Conservation (phyloP, 305 asterid genomes). For the Fraxinus angustifolia region DNA sequence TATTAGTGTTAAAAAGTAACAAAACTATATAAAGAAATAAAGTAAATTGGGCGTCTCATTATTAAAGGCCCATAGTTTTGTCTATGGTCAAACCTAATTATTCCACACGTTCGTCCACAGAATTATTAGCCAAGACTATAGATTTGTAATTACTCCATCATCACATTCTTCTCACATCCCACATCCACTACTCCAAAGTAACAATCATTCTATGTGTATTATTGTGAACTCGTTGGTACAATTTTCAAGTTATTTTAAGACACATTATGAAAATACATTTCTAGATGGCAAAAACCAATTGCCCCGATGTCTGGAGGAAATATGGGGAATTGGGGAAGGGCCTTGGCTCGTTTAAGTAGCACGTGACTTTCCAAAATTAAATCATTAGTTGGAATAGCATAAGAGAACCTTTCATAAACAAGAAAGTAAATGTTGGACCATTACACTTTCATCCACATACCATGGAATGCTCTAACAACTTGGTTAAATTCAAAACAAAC, state of each 20-base stretch:
- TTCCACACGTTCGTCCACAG: conserved; percentile 32
- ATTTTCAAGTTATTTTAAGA: background rate
- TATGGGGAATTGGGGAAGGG: background rate
- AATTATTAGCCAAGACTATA: background rate
- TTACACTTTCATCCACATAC: background rate
- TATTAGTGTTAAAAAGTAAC: background rate
- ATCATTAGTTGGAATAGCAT: background rate
- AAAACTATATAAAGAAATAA: background rate
- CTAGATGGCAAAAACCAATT: background rate
- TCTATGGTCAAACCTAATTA: conserved; percentile 36
- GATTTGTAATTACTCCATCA: conserved; percentile 19
- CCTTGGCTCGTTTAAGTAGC: background rate
- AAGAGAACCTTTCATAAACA: background rate
- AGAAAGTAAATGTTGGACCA: background rate
- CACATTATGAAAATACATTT: background rate
- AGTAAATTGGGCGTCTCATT: conserved; percentile 15
- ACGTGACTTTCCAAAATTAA: background rate
- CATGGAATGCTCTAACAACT: background rate
- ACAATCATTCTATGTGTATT: background rate
- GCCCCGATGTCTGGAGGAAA: background rate
- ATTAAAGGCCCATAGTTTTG: conserved; percentile 19
- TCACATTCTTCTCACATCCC: background rate
- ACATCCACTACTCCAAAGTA: background rate
- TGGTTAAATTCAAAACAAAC: background rate
- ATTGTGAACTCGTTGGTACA: background rate